These are phyloP conservation scores for Oryza brachyantha DNA, from an alignment of 176 grass and related monocot genomes.

Conservation along the genomic window DNA sequence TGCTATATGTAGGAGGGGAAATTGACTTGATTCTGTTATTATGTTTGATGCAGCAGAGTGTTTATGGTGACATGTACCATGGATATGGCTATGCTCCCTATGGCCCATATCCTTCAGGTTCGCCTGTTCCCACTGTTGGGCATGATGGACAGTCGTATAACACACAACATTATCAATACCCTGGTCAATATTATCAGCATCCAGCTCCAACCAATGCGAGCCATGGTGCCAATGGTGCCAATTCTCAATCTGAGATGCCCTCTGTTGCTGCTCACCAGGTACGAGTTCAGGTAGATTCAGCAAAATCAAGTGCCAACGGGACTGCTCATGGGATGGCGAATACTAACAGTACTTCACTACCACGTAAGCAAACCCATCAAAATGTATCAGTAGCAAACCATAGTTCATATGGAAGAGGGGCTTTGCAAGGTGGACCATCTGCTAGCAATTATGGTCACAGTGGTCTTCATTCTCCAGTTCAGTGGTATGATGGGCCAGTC, in stretches of 20 bases:
- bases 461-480: conserved; percentile 52
- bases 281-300: conserved; percentile 38
- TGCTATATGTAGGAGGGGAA: not conserved
- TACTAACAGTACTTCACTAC: conserved; percentile 35
- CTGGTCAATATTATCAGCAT: conserved; percentile 62
- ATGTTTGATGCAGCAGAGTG: conserved; percentile 45
- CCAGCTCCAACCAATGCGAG: conserved; percentile 43
- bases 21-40: conserved; percentile 5
- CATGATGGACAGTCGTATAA: conserved; percentile 74
- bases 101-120: conserved; percentile 76
- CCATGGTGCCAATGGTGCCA: conserved; percentile 42
- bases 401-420: conserved; percentile 52
- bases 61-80: conserved; percentile 88
- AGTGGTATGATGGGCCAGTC: conserved; percentile 64
- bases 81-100: conserved; percentile 88
- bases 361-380: conserved; percentile 51
- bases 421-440: conserved; percentile 50
- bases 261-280: conserved; percentile 48
- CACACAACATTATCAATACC: conserved; percentile 83
- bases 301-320: conserved; percentile 38
- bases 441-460: conserved; percentile 54
- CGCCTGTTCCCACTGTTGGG: conserved; percentile 64
- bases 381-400: conserved; percentile 44
- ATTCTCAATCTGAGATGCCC: conserved; percentile 51
- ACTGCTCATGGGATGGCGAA: conserved; percentile 49